phyloP scores from a whole-genome alignment of 495 filamentous ascomycete genomes.

The Talaromyces adpressus region DNA sequence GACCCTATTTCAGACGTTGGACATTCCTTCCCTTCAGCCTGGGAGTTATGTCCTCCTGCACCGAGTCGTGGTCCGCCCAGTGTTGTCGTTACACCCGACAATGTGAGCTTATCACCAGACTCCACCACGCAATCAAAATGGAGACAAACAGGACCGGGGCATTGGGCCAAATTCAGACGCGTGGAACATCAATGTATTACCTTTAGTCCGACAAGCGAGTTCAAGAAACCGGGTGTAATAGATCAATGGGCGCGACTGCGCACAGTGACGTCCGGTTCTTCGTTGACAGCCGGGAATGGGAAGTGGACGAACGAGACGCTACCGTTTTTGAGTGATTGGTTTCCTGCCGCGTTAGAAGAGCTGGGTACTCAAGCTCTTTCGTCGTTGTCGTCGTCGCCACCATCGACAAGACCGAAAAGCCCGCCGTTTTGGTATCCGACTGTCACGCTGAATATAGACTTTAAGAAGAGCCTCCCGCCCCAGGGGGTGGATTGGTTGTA shows the following conservation, averaged over 20 bases:
- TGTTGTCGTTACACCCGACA: slow-evolving; percentile 28
- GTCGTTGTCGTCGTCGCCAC: slow-evolving; percentile 14
- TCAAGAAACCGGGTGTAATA: slow-evolving; percentile 32
- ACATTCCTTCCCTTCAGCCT: slow-evolving; percentile 46
- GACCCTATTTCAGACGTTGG: slow-evolving; percentile 54
- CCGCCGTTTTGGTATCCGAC: slow-evolving; percentile 72
- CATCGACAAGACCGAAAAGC: slow-evolving; percentile 13
- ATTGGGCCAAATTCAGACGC: slow-evolving; percentile 41
- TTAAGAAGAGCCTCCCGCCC: slow-evolving; percentile 54
- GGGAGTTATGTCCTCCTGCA: slow-evolving; percentile 38
- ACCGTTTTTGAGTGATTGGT: slow-evolving; percentile 58
- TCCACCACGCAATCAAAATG: not conserved
- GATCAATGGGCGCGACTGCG: slow-evolving; percentile 63
- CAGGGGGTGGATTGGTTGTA: slow-evolving; percentile 61
- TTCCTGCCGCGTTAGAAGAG: slow-evolving; percentile 49
- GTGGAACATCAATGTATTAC: slow-evolving; percentile 47
- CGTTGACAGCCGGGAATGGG: slow-evolving; percentile 24
- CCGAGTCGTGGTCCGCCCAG: slow-evolving; percentile 22
- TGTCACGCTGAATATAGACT: slow-evolving; percentile 59
- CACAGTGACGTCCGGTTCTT: slow-evolving; percentile 24
- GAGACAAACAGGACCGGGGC: slow-evolving; percentile 8
- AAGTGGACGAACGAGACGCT: slow-evolving; percentile 48
- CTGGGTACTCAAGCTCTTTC: slow-evolving; percentile 10
- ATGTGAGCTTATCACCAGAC: slow-evolving; percentile 18
- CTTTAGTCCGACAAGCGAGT: slow-evolving; percentile 41